Conservation (phyloP, 345 rosid species). For the Clarkia xantiana region DNA sequence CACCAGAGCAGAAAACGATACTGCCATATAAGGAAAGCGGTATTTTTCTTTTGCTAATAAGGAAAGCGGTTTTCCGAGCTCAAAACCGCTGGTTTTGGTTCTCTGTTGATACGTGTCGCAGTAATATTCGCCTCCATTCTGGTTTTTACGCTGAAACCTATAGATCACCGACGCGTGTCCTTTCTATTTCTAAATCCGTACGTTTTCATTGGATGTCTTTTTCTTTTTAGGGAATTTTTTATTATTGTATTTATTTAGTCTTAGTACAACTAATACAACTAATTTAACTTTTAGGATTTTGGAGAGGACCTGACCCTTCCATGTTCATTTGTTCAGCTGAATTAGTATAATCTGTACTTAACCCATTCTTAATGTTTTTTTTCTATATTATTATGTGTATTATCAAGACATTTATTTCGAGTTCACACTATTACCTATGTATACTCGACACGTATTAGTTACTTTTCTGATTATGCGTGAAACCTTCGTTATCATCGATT, state of each 20-base stretch:
- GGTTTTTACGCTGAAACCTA: neutral
- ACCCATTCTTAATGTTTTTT: neutral
- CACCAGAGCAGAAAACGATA: too few relatives aligned
- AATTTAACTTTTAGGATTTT: too few relatives aligned
- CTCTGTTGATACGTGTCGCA: slow-evolving; percentile 5
- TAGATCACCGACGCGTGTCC: slow-evolving; percentile 13
- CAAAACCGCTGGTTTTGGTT: neutral
- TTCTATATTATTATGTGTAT: neutral
- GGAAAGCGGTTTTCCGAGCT: neutral
- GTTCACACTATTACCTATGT: too few relatives aligned
- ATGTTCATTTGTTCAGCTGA: too few relatives aligned
- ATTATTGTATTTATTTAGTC: too few relatives aligned
- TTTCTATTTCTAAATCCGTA: neutral
- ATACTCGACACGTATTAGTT: too few relatives aligned
- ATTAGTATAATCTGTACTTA: too few relatives aligned
- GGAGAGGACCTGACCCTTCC: too few relatives aligned
- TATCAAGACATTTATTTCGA: neutral
- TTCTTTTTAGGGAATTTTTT: neutral
- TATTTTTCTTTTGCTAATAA: neutral
- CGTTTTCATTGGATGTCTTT: neutral
- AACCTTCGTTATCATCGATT: too few relatives aligned
- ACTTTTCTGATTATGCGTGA: too few relatives aligned
- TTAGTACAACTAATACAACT: too few relatives aligned
- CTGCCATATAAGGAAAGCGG: slow-evolving; percentile 11
- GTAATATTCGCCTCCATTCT: neutral